These are phyloP conservation scores for Ichthyophthirius multifiliis DNA, from an alignment of 169 alveolate species.

Conservation along the genomic window DNA sequence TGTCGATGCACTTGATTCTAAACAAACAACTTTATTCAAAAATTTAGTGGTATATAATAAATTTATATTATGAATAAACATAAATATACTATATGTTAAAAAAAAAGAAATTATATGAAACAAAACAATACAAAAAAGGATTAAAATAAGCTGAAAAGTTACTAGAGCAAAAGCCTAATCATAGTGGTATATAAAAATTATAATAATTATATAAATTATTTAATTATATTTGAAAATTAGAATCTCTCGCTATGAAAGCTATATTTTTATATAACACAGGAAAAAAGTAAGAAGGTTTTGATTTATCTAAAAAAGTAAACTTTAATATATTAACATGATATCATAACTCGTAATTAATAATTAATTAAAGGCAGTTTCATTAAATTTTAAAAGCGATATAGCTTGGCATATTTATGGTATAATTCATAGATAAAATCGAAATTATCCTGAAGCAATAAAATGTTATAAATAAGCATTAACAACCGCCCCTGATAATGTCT, in stretches of 20 bases:
- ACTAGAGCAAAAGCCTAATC: slow-evolving; percentile 46
- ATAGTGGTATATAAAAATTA: slow-evolving; percentile 26
- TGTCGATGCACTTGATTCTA: not conserved
- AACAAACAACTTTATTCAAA: slow-evolving; percentile 3
- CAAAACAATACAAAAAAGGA: slow-evolving; percentile 59
- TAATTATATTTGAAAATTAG: slow-evolving; percentile 1
- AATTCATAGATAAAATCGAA: slow-evolving; percentile 77
- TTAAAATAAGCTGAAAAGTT: slow-evolving; percentile 51
- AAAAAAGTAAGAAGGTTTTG: slow-evolving; percentile 48
- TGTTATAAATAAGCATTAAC: slow-evolving; percentile 78
- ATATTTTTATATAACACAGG: slow-evolving; percentile 47
- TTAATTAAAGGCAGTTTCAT: slow-evolving; percentile 17
- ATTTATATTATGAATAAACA: not conserved
- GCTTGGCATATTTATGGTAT: slow-evolving; percentile 88
- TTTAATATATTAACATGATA: not conserved
- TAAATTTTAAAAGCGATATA: slow-evolving; percentile 59
- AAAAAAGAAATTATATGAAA: slow-evolving; percentile 38
- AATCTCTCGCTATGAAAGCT: slow-evolving; percentile 63
- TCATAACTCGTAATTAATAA: not conserved
- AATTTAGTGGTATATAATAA: not conserved
- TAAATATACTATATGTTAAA: not conserved
- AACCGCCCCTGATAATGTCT: slow-evolving; percentile 75
- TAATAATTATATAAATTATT: not conserved
- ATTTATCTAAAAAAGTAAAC: slow-evolving; percentile 46
- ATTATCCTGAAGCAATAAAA: slow-evolving; percentile 87